phyloP scores from a whole-genome alignment of 306 rosid species.

The Castanea sativa region DNA sequence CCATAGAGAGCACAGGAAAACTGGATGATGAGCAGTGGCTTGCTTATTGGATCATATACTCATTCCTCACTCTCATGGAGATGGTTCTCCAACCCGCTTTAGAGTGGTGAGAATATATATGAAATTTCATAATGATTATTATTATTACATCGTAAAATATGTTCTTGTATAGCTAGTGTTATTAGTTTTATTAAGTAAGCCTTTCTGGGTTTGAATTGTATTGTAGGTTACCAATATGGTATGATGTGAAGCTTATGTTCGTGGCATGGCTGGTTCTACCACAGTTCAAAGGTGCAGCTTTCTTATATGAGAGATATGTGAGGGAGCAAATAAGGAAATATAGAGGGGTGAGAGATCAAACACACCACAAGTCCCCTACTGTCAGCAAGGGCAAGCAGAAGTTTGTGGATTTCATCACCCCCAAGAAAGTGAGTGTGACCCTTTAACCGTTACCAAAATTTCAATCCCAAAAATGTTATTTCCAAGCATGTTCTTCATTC shows the following conservation, averaged over 20 bases:
- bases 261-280: slow-evolving; percentile 93
- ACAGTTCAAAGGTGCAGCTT: slow-evolving; percentile 87
- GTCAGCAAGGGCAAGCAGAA: slow-evolving; percentile 46
- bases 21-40: slow-evolving; percentile 92
- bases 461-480: not conserved
- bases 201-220: not conserved
- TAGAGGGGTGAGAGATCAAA: slow-evolving; percentile 8
- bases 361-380: slow-evolving; percentile 20
- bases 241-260: slow-evolving; percentile 54
- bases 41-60: slow-evolving; percentile 91
- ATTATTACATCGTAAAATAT: not conserved
- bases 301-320: slow-evolving; percentile 70
- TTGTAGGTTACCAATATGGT: slow-evolving; percentile 81
- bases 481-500: not conserved
- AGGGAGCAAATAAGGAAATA: slow-evolving; percentile 50
- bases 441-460: not conserved
- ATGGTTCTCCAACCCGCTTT: slow-evolving; percentile 63
- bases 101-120: slow-evolving; percentile 42
- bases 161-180: not conserved
- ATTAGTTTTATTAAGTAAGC: not conserved
- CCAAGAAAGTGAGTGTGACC: slow-evolving; percentile 50
- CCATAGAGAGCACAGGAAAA: slow-evolving; percentile 69
- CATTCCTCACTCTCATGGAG: slow-evolving; percentile 78
- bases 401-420: slow-evolving; percentile 44
- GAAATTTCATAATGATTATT: not conserved